Percentiles rank a stretch among this genome's conserved stretches.
Evolutionary conservation across 169 alveolate genomes (phyloP).

Genomic region (Eimeria acervulina): DNA sequence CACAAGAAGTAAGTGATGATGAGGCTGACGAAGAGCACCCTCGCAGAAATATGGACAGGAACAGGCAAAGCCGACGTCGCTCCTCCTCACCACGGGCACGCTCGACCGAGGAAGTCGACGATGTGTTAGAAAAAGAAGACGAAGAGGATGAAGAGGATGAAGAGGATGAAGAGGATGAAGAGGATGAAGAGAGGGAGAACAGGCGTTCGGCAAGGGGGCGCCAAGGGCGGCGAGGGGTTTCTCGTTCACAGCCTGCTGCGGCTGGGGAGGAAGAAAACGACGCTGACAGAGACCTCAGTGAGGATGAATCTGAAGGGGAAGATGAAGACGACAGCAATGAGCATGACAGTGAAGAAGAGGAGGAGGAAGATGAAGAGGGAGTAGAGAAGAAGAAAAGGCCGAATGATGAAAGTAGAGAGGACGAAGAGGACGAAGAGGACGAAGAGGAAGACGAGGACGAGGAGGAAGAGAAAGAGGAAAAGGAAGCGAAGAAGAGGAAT

Average conservation of each 20-base stretch:
- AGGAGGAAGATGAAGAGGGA: neutral
- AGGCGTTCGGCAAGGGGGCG: neutral
- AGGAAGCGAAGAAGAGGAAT: neutral
- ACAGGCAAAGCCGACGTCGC: conserved; percentile 26
- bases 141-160: neutral
- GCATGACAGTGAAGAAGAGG: neutral
- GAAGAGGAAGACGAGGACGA: neutral
- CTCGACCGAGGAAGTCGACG: neutral
- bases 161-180: neutral
- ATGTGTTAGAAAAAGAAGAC: neutral
- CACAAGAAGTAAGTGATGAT: neutral
- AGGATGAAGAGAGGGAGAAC: neutral
- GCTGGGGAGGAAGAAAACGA: neutral
- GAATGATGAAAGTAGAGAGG: neutral
- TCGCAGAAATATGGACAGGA: neutral
- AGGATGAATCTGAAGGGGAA: neutral
- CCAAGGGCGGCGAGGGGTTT: neutral
- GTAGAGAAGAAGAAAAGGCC: neutral
- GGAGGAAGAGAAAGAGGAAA: neutral
- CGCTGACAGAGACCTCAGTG: neutral
- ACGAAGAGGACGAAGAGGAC: neutral
- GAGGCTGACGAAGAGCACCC: neutral
- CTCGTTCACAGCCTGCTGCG: neutral
- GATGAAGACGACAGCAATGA: neutral
- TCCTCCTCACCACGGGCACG: neutral